phyloP scores from a whole-genome alignment of 306 rosid genomes.

The Glycine soja region DNA sequence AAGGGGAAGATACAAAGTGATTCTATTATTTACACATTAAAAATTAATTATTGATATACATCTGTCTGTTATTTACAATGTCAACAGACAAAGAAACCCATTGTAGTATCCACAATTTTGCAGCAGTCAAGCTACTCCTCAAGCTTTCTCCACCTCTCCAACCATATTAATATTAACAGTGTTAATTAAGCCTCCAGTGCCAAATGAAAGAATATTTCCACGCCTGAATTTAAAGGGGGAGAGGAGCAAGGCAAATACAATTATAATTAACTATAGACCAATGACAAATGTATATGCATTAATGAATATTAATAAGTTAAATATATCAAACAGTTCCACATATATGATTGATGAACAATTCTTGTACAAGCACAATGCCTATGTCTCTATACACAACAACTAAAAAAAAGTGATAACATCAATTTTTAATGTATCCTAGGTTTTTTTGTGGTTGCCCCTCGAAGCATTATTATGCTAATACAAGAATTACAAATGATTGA shows the following conservation, averaged over 20 bases:
- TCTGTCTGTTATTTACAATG: slow-evolving; percentile 70
- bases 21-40: slow-evolving; percentile 68
- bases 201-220: slow-evolving; percentile 74
- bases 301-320: not conserved
- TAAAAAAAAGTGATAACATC: not conserved
- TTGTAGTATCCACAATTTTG: slow-evolving; percentile 53
- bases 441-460: not conserved
- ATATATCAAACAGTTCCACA: not conserved
- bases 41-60: slow-evolving; percentile 61
- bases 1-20: slow-evolving; percentile 31
- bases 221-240: slow-evolving; percentile 47
- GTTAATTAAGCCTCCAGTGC: slow-evolving; percentile 66
- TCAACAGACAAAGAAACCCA: slow-evolving; percentile 54
- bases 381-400: not conserved
- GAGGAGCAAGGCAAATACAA: not conserved
- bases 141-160: slow-evolving; percentile 64
- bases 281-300: not conserved
- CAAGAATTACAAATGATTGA: not conserved
- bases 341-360: not conserved
- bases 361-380: not conserved
- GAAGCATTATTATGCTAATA: not conserved
- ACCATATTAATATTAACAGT: slow-evolving; percentile 58
- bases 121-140: slow-evolving; percentile 56
- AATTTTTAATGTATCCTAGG: not conserved
- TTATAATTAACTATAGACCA: not conserved